Percentiles rank a stretch among this genome's conserved stretches.
phyloP scores from a whole-genome alignment of 768 basidiomycete species.

The Russula compacta region DNA sequence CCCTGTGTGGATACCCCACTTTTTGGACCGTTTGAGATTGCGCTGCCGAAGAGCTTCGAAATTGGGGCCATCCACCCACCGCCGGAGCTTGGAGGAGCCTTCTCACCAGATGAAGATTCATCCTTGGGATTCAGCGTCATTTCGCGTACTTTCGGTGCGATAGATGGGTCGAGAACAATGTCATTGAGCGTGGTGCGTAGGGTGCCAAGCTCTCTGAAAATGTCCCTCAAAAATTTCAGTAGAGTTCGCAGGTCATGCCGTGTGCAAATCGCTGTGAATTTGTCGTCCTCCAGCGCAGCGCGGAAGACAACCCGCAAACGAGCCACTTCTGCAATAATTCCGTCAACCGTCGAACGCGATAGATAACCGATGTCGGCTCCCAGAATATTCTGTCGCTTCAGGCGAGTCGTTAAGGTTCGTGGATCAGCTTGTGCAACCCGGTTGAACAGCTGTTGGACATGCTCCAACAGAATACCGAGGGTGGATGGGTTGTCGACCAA shows the following conservation, averaged over 20 bases:
- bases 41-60: constrained; percentile 60
- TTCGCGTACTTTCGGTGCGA: constrained; percentile 65
- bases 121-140: constrained; percentile 53
- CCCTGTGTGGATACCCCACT: constrained; percentile 22
- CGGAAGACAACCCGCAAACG: constrained; percentile 70
- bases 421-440: constrained; percentile 72
- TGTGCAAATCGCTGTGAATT: constrained; percentile 48
- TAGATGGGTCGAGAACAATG: constrained; percentile 76
- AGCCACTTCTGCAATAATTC: constrained; percentile 61
- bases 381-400: constrained; percentile 83
- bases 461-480: constrained; percentile 51
- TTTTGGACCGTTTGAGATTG: constrained; percentile 26
- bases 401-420: constrained; percentile 74
- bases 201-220: constrained; percentile 73
- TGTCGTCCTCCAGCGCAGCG: constrained; percentile 65
- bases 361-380: constrained; percentile 83
- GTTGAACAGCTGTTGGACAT: constrained; percentile 52
- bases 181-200: constrained; percentile 81
- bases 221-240: constrained; percentile 78
- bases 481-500: constrained; percentile 44
- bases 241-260: constrained; percentile 75
- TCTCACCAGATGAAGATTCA: constrained; percentile 32
- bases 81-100: constrained; percentile 25
- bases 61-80: constrained; percentile 79
- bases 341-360: constrained; percentile 70